A percentile compares a stretch with the other conserved stretches of the same genome.
These are phyloP conservation scores for Penicillium flavigenum DNA, from an alignment of 495 filamentous ascomycete genomes.

Conservation along the genomic window DNA sequence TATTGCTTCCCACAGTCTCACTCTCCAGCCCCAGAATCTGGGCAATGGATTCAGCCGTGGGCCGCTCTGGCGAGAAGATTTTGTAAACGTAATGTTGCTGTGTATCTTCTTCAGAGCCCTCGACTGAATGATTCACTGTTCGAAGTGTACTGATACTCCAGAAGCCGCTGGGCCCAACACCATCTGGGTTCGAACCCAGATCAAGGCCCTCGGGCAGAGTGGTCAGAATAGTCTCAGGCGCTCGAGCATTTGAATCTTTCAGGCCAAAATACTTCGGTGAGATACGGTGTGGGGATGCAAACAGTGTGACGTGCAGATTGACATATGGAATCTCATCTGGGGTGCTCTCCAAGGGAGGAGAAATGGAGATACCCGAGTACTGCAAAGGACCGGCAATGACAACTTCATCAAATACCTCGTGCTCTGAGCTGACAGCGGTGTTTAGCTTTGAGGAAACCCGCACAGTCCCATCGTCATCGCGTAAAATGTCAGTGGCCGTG, in stretches of 20 bases:
- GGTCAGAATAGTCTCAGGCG: slow-evolving; percentile 77
- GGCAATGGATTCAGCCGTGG: slow-evolving; percentile 63
- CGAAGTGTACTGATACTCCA: slow-evolving; percentile 82
- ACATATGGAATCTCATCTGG: slow-evolving; percentile 81
- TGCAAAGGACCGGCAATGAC: slow-evolving; percentile 78
- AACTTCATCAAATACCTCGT: slow-evolving; percentile 68
- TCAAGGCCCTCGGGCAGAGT: slow-evolving; percentile 65
- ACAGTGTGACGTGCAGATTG: slow-evolving; percentile 81
- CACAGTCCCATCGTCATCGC: slow-evolving; percentile 50
- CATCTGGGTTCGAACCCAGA: slow-evolving; percentile 45
- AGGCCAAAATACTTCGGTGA: slow-evolving; percentile 71
- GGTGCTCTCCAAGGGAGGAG: slow-evolving; percentile 48
- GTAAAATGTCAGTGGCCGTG: slow-evolving; percentile 59
- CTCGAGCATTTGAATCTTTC: slow-evolving; percentile 42
- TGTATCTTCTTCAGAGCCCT: slow-evolving; percentile 33
- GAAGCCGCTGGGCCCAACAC: slow-evolving; percentile 71
- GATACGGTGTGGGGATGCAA: slow-evolving; percentile 70
- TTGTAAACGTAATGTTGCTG: slow-evolving; percentile 83
- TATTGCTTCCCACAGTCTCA: slow-evolving; percentile 21
- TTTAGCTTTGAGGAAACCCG: slow-evolving; percentile 45
- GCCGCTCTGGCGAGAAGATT: slow-evolving; percentile 78
- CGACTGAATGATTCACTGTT: slow-evolving; percentile 56
- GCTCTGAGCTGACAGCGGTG: slow-evolving; percentile 19
- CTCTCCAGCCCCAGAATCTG: slow-evolving; percentile 37
- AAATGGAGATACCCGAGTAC: slow-evolving; percentile 63